Conservation (phyloP, 352 stramenopile genomes). For the Thraustochytrium sp. region DNA sequence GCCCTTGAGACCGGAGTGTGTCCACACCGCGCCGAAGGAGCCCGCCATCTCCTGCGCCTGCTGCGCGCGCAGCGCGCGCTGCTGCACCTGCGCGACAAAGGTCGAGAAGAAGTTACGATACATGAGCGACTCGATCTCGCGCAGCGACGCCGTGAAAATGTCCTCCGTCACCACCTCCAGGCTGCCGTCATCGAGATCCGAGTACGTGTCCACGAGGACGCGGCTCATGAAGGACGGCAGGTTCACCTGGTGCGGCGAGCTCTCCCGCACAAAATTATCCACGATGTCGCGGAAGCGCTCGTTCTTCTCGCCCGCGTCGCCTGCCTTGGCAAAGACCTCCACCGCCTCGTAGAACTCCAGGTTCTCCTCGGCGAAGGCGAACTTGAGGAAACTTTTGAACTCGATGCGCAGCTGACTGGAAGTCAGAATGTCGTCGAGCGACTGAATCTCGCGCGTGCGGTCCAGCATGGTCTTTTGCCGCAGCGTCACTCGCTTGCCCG, state of each 20-base stretch:
- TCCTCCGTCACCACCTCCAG: neutral
- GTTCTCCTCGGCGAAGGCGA: constrained; percentile 31
- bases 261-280: neutral
- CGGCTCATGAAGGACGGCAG: constrained; percentile 22
- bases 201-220: neutral
- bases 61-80: neutral
- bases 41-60: constrained; percentile 29
- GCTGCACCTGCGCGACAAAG: neutral
- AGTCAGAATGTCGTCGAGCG: neutral
- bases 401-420: neutral
- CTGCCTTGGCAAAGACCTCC: neutral
- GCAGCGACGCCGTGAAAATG: neutral
- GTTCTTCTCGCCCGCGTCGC: neutral
- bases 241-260: neutral
- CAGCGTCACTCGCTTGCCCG: neutral
- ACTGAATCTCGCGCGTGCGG: neutral
- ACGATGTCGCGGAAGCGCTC: neutral
- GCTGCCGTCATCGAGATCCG: neutral
- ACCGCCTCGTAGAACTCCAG: constrained; percentile 29
- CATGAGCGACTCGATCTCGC: constrained; percentile 22
- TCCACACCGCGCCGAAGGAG: neutral
- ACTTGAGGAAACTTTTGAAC: constrained; percentile 8
- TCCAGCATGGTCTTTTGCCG: neutral
- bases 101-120: constrained; percentile 28
- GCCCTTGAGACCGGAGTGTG: neutral